Conservation (phyloP, 108 stramenopile genomes). For the Nitzschia sp. region DNA sequence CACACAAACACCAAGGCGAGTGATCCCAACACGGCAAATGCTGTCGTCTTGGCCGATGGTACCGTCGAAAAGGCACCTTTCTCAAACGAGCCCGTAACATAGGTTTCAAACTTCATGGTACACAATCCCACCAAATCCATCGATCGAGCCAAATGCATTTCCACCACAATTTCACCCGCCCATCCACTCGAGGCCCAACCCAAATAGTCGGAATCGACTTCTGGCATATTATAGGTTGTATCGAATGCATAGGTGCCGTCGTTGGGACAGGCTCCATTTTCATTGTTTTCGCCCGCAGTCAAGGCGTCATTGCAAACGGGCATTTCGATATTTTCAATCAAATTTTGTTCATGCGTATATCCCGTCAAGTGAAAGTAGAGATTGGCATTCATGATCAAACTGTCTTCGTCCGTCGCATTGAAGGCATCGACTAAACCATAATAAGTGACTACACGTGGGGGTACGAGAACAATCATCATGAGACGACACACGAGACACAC, state of each 20-base stretch:
- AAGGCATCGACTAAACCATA: slow-evolving; percentile 5
- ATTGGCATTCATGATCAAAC: slow-evolving; percentile 7
- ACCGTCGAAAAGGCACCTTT: not conserved
- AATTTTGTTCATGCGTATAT: slow-evolving; percentile 3
- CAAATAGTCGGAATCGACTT: not conserved
- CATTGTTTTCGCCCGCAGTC: not conserved
- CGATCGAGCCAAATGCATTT: not conserved
- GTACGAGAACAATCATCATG: not conserved
- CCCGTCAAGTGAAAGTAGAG: slow-evolving; percentile 8
- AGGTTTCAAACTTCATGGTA: not conserved
- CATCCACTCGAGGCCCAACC: slow-evolving; percentile 18
- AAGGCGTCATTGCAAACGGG: slow-evolving; percentile 12
- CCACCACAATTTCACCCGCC: slow-evolving; percentile 14
- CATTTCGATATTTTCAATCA: not conserved
- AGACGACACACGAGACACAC: not conserved
- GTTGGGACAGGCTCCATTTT: slow-evolving; percentile 9
- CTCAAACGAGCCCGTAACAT: slow-evolving; percentile 7
- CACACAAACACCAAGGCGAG: not conserved
- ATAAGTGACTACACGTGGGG: not conserved
- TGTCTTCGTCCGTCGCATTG: not conserved
- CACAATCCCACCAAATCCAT: slow-evolving; percentile 15
- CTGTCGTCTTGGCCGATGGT: slow-evolving; percentile 3
- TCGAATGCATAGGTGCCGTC: slow-evolving; percentile 7
- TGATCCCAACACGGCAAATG: not conserved
- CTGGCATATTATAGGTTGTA: slow-evolving; percentile 14